These are phyloP conservation scores for Protomyces arabidopsidicola DNA, from an alignment of 1,139 yeast species.

Conservation along the genomic window DNA sequence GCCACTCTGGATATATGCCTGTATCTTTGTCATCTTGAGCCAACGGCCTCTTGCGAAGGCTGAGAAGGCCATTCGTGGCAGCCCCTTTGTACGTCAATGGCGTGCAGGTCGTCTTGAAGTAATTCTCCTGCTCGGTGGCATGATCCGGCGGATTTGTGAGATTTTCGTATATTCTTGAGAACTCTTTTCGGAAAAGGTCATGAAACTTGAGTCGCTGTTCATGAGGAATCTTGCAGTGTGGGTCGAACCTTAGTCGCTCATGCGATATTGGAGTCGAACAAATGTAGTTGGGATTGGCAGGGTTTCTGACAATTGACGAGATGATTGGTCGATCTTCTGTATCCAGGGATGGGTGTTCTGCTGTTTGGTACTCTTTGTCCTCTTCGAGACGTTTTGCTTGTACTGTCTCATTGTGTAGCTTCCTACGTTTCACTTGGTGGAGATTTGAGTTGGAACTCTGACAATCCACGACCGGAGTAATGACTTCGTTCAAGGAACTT, in stretches of 20 bases:
- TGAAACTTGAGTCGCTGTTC: conserved; percentile 13
- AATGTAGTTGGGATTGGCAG: not conserved
- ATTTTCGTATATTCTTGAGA: conserved; percentile 8
- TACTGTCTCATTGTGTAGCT: too few relatives aligned
- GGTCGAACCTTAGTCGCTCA: conserved; percentile 3
- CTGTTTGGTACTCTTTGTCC: too few relatives aligned
- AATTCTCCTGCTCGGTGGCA: conserved; percentile 12
- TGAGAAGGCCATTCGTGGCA: conserved; percentile 6
- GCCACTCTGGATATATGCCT: conserved; percentile 4
- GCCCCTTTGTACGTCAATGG: conserved; percentile 18
- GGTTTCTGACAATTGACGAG: not conserved
- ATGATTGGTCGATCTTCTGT: not conserved
- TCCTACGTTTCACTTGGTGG: too few relatives aligned
- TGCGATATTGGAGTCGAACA: not conserved
- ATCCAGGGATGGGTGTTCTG: too few relatives aligned
- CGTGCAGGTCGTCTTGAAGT: not conserved
- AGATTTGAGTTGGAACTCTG: too few relatives aligned
- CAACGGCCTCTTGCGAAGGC: conserved; percentile 6
- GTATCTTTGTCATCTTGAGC: not conserved
- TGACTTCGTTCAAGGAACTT: too few relatives aligned
- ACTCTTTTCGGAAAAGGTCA: conserved; percentile 4
- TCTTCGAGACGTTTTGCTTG: too few relatives aligned
- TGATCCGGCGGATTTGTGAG: conserved; percentile 1
- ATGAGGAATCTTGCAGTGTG: conserved; percentile 6
- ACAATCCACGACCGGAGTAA: too few relatives aligned